Conservation (phyloP, 495 filamentous ascomycete species). For the Penicillium dipodomyicola region DNA sequence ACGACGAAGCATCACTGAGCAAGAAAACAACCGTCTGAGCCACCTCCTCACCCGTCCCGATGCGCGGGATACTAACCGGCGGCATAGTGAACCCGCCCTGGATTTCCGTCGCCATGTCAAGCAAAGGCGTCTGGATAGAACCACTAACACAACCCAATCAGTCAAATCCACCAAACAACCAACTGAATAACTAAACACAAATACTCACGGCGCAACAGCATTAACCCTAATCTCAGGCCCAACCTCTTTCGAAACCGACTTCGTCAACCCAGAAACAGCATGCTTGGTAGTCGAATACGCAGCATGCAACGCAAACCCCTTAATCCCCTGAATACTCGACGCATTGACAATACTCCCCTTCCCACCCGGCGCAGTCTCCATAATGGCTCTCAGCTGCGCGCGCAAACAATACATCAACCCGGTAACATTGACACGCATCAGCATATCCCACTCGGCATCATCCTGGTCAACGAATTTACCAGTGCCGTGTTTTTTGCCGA, state of each 20-base stretch:
- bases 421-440: conserved; percentile 55
- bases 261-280: conserved; percentile 59
- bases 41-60: conserved; percentile 49
- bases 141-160: conserved; percentile 33
- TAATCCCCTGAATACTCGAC: conserved; percentile 52
- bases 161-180: conserved; percentile 6
- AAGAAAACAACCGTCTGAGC: conserved; percentile 55
- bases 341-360: conserved; percentile 60
- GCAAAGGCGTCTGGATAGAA: conserved; percentile 55
- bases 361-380: conserved; percentile 27
- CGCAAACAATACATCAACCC: conserved; percentile 58
- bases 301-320: conserved; percentile 45
- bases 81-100: conserved; percentile 34
- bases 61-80: conserved; percentile 43
- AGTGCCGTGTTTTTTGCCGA: conserved; percentile 36
- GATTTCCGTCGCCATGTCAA: conserved; percentile 31
- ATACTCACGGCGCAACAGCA: conserved; percentile 51
- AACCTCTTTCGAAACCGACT: conserved; percentile 56
- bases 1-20: conserved; percentile 54
- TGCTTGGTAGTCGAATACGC: conserved; percentile 59
- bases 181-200: conserved; percentile 2
- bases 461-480: conserved; percentile 38
- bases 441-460: conserved; percentile 52
- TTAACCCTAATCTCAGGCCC: conserved; percentile 59
- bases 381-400: conserved; percentile 50